These are phyloP conservation scores for Opeltia flavorubescens DNA, from an alignment of 495 filamentous ascomycete genomes.

Conservation along the genomic window DNA sequence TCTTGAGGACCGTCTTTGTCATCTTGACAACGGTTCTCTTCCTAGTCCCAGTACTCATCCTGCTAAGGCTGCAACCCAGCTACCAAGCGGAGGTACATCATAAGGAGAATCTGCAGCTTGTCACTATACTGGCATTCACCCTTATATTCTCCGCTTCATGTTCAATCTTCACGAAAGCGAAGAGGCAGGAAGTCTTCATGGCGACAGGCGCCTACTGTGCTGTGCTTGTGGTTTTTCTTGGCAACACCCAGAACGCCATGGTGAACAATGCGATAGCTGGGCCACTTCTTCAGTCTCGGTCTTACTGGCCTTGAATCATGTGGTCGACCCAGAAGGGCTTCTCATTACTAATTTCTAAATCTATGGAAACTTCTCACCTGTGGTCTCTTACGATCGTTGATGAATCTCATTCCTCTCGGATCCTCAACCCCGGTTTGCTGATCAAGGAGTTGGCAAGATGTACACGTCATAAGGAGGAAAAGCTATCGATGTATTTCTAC, in stretches of 20 bases:
- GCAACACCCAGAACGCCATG: conserved; percentile 8
- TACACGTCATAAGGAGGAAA: no score
- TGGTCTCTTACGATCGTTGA: no score
- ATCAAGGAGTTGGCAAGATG: no score
- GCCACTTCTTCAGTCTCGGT: no score
- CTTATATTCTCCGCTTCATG: conserved; percentile 8
- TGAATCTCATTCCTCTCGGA: no score
- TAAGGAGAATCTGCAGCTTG: conserved; percentile 2
- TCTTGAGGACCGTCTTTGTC: conserved; percentile 2
- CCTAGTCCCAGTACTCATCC: conserved; percentile 4
- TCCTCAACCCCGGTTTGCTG: no score
- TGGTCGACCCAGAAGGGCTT: no score
- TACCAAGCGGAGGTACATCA: background rate
- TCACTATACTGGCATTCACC: conserved; percentile 6
- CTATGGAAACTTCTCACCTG: no score
- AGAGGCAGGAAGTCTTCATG: conserved; percentile 16
- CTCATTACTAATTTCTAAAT: no score
- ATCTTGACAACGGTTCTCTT: background rate
- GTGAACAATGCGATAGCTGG: no score
- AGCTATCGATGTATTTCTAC: no score
- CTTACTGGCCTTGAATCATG: no score
- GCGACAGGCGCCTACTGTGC: conserved; percentile 18
- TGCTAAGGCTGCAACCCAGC: conserved; percentile 1
- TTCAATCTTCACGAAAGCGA: conserved; percentile 14
- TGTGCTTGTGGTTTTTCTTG: conserved; percentile 18